phyloP scores from a whole-genome alignment of 768 basidiomycete genomes.

The Phylloporus sp. region DNA sequence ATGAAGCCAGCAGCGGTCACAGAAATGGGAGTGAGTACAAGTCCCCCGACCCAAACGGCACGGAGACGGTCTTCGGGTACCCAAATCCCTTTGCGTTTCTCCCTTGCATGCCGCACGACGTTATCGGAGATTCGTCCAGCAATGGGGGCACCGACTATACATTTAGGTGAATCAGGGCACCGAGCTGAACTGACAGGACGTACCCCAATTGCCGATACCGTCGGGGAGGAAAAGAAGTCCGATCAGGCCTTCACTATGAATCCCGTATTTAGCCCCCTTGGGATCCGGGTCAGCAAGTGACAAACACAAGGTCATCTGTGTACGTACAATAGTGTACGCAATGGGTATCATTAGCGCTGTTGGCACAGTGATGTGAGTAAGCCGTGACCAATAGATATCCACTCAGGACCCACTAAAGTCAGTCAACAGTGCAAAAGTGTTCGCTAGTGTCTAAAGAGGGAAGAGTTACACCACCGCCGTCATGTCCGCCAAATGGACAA shows the following conservation, averaged over 20 bases:
- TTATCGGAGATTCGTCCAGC: slow-evolving; percentile 58
- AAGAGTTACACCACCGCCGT: neutral
- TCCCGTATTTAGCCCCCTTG: slow-evolving; percentile 45
- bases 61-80: slow-evolving; percentile 68
- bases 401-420: slow-evolving; percentile 33
- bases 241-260: slow-evolving; percentile 19
- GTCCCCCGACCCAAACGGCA: slow-evolving; percentile 44
- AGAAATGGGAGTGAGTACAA: slow-evolving; percentile 51
- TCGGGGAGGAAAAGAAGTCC: slow-evolving; percentile 25
- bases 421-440: slow-evolving; percentile 25
- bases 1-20: slow-evolving; percentile 46
- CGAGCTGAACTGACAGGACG: neutral
- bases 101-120: slow-evolving; percentile 45
- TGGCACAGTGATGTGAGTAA: neutral
- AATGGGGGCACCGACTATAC: slow-evolving; percentile 54
- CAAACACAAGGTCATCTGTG: neutral
- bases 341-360: slow-evolving; percentile 53
- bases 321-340: slow-evolving; percentile 60
- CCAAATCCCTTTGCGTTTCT: slow-evolving; percentile 52
- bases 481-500: neutral
- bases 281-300: neutral
- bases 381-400: neutral
- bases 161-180: neutral
- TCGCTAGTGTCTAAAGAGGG: slow-evolving; percentile 41
- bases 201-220: slow-evolving; percentile 26